Conservation (phyloP, 345 rosid genomes). For the Bruguiera parviflora region DNA sequence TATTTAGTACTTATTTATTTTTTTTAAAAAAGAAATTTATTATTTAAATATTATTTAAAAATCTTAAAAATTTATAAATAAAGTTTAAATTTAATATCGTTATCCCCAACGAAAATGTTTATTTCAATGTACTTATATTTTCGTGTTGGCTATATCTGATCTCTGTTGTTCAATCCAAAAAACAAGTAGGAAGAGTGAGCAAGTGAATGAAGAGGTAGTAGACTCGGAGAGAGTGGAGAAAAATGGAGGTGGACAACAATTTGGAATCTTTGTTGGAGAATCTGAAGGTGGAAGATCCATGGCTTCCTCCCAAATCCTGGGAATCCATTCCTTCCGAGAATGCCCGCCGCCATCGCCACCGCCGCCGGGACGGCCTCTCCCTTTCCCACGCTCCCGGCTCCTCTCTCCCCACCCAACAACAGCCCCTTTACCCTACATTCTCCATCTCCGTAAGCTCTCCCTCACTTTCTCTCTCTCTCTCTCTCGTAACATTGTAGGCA, state of each 20-base stretch:
- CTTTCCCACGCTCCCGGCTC: constrained; percentile 19
- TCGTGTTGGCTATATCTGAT: no score
- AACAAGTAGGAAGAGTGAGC: neutral
- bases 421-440: constrained; percentile 10
- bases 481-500: no score
- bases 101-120: no score
- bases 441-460: constrained; percentile 55
- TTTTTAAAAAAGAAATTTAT: no score
- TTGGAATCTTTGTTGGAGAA: constrained; percentile 59
- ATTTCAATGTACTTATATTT: no score
- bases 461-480: neutral
- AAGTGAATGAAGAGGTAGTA: neutral
- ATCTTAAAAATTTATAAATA: no score
- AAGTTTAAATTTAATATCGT: no score
- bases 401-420: no score
- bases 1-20: no score
- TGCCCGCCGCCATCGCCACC: constrained; percentile 20
- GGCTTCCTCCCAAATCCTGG: constrained; percentile 80
- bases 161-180: neutral
- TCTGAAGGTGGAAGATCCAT: constrained; percentile 69
- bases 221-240: neutral
- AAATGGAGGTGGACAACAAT: constrained; percentile 55
- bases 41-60: no score
- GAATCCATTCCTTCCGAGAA: constrained; percentile 65
- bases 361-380: constrained; percentile 19